These are phyloP conservation scores for Geotrichum restrictum DNA, from an alignment of 1,139 yeast genomes.

Conservation along the genomic window DNA sequence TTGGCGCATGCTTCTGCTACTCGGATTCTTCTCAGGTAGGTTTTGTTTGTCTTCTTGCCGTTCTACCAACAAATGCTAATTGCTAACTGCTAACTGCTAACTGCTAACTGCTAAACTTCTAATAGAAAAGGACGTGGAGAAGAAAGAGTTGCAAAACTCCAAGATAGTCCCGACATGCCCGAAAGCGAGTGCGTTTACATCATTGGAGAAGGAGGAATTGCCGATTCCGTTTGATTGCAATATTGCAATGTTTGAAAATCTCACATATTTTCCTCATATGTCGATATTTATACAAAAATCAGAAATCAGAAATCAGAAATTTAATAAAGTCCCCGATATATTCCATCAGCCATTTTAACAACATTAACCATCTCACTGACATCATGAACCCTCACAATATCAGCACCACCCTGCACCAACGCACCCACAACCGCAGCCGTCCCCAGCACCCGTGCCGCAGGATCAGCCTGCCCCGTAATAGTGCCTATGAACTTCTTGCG, in stretches of 20 bases:
- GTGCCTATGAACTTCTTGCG: slow-evolving; percentile 82
- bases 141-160: slow-evolving; percentile 57
- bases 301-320: not conserved
- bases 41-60: no score
- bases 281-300: not conserved
- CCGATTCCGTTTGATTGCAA: slow-evolving; percentile 40
- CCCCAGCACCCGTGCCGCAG: slow-evolving; percentile 59
- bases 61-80: no score
- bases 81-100: no score
- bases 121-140: slow-evolving; percentile 62
- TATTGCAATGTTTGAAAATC: not conserved
- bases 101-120: no score
- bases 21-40: slow-evolving; percentile 45
- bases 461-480: slow-evolving; percentile 43
- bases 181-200: slow-evolving; percentile 55
- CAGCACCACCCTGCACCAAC: slow-evolving; percentile 68
- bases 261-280: not conserved
- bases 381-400: slow-evolving; percentile 88
- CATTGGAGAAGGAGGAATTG: slow-evolving; percentile 52
- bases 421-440: slow-evolving; percentile 76
- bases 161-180: slow-evolving; percentile 63
- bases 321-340: slow-evolving; percentile 46
- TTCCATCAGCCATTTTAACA: slow-evolving; percentile 69
- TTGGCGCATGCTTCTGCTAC: slow-evolving; percentile 65
- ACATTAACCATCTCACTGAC: slow-evolving; percentile 64